Percentiles rank a stretch among this genome's conserved stretches.
These are phyloP conservation scores for Mrakiaceae sp. DNA, from an alignment of 1,284 basidiomycete genomes.

Conservation along the genomic window DNA sequence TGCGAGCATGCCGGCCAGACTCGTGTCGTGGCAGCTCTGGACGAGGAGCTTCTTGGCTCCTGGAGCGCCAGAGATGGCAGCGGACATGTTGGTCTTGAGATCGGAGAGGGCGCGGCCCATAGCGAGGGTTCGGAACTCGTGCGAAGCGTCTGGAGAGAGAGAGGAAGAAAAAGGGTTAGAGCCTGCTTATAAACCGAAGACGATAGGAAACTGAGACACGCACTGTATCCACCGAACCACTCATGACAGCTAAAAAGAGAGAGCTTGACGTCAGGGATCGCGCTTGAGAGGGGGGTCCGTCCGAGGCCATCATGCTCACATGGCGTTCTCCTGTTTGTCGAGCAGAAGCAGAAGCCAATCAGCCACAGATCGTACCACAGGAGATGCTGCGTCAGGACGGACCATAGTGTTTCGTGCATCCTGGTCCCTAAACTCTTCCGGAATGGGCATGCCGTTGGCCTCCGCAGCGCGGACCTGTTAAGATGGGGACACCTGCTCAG, in stretches of 20 bases:
- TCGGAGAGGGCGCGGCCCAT: conserved; percentile 63
- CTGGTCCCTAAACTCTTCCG: conserved; percentile 55
- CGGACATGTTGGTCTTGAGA: conserved; percentile 35
- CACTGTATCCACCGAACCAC: conserved; percentile 53
- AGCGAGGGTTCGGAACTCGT: conserved; percentile 61
- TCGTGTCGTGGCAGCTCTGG: conserved; percentile 47
- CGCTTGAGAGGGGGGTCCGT: no score
- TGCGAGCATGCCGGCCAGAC: conserved; percentile 52
- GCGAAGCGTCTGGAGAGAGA: conserved; percentile 20
- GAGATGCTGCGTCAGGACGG: conserved; percentile 24
- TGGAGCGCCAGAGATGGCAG: background rate
- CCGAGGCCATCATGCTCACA: conserved; percentile 24
- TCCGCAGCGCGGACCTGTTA: conserved; percentile 46
- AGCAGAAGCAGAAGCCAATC: background rate
- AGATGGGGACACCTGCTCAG: no score
- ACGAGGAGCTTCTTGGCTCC: conserved; percentile 45
- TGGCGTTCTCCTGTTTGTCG: conserved; percentile 51
- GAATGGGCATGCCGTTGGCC: conserved; percentile 58
- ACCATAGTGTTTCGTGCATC: conserved; percentile 49
- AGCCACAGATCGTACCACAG: background rate
- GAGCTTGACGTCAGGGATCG: no score
- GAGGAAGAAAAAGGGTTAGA: background rate
- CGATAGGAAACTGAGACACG: conserved; percentile 4
- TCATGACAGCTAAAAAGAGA: conserved; percentile 41
- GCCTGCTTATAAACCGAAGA: conserved; percentile 18